Evolutionary conservation across 2,329 filamentous ascomycete species (phyloP).

Genomic region (Raffaelea deltoideospora): DNA sequence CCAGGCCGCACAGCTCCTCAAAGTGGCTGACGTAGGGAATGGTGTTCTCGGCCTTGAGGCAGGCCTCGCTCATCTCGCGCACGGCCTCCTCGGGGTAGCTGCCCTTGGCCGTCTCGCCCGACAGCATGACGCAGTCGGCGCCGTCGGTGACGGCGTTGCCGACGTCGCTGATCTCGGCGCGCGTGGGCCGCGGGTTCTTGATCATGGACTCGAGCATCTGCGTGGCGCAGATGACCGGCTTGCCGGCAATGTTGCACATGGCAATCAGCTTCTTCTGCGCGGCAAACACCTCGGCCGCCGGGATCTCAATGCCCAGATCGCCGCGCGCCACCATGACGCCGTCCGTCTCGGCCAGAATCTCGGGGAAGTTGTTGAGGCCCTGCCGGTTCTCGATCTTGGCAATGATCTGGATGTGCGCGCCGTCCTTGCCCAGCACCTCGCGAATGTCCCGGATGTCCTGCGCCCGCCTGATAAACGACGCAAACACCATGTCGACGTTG

Average conservation of each 20-base stretch:
- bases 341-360: constrained; percentile 91
- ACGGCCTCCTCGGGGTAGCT: constrained; percentile 86
- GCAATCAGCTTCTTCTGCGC: constrained; percentile 99
- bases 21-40: constrained; percentile 96
- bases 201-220: constrained; percentile 99
- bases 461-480: constrained; percentile 90
- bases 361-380: constrained; percentile 98
- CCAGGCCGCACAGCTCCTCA: constrained; percentile 79
- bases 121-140: constrained; percentile 99
- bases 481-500: constrained; percentile 97
- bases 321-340: constrained; percentile 99
- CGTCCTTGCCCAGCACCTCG: constrained; percentile 75
- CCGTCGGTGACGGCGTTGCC: constrained; percentile 96
- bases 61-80: constrained; percentile 96
- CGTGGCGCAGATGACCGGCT: constrained; percentile 96
- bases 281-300: constrained; percentile 94
- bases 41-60: constrained; percentile 88
- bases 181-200: constrained; percentile 95
- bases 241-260: constrained; percentile 98
- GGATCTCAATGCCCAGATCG: constrained; percentile 96
- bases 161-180: constrained; percentile 96
- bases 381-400: constrained; percentile 99
- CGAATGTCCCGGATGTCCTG: constrained; percentile 91
- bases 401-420: constrained; percentile 97
- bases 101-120: constrained; percentile 97